A percentile compares a stretch with the other conserved stretches of the same genome.
Conservation (phyloP, 2,329 filamentous ascomycete genomes). For the Periconia sp. region DNA sequence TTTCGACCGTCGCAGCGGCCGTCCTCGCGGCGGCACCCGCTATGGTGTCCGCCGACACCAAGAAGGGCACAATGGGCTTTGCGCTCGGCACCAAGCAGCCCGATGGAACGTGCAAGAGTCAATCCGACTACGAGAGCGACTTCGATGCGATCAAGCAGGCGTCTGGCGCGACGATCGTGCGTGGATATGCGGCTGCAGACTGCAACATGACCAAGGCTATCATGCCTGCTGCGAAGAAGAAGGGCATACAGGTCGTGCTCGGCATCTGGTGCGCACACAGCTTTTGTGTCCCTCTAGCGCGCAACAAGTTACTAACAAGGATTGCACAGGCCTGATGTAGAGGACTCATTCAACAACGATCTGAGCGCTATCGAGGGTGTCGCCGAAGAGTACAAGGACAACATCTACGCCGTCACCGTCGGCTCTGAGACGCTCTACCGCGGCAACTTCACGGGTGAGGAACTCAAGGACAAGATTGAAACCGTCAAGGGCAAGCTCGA, state of each 20-base stretch:
- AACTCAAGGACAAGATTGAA: conserved; percentile 67
- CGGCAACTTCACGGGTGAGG: conserved; percentile 66
- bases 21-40: conserved; percentile 51
- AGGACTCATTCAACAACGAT: conserved; percentile 67
- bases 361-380: conserved; percentile 62
- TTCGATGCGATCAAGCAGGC: conserved; percentile 64
- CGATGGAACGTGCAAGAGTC: conserved; percentile 66
- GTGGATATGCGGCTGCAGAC: conserved; percentile 71
- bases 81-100: conserved; percentile 69
- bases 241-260: conserved; percentile 71
- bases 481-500: conserved; percentile 63
- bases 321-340: conserved; percentile 63
- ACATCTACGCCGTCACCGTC: conserved; percentile 72
- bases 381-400: conserved; percentile 58
- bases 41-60: conserved; percentile 55
- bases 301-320: conserved; percentile 2
- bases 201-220: conserved; percentile 69
- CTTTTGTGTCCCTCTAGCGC: background rate
- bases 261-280: conserved; percentile 72
- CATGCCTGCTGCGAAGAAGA: conserved; percentile 68
- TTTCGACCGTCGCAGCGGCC: conserved; percentile 37
- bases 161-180: conserved; percentile 62
- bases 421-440: conserved; percentile 75
- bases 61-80: conserved; percentile 65
- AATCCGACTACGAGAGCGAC: conserved; percentile 68